Evolutionary conservation across 2,329 filamentous ascomycete species (phyloP), one percentile per base, ranked within the genome.

Genomic region (Sclerotinia sclerotiorum): DNA sequence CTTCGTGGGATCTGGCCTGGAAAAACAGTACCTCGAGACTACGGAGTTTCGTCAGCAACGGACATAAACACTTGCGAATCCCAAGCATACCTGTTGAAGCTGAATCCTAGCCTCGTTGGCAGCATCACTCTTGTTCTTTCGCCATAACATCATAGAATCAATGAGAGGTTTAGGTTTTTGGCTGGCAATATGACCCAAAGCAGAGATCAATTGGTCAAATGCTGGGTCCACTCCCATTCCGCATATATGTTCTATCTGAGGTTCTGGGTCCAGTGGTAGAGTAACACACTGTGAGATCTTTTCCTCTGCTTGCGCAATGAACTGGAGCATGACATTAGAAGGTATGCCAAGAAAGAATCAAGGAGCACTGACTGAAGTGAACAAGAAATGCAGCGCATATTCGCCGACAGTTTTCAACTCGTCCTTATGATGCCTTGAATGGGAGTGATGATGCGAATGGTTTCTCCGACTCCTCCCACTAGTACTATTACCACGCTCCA

Each of bases 61-160:
- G n/a, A 63, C 52, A 32, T 48, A 44, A 13, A 68, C 10, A 48
- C 21, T 24, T 35, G 56, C 5, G 27, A 32, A 42, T 63, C 15
- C 39, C 29, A 63, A 63, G 39, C 57, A 42, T 73, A 77, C 76
- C 76, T 88, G 85, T 72, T 88, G 85, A 29, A 88, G 79, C 74
- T 87, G 83, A 56, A 73, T 79, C 29, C 88, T 84, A 39, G 90
- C 89, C 71, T 90, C 87, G 73, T 87, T 90, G 39, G 94, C 93
- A 29, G 90, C 88, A 79, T 98, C 94, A 72, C 93, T 97, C 81
- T 98, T 98, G 72, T 88, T 92, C 79, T 97, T 98, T 68, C 95
- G 89, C 95, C 95, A 99, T 44, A 97, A 86, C 92, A 99, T 99
- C 79, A 99, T 93, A 27, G 92, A 94, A 79, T 99, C 95, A 75